These are phyloP conservation scores for Solanum hybrid DNA, from an alignment of 305 asterid genomes.

Conservation along the genomic window DNA sequence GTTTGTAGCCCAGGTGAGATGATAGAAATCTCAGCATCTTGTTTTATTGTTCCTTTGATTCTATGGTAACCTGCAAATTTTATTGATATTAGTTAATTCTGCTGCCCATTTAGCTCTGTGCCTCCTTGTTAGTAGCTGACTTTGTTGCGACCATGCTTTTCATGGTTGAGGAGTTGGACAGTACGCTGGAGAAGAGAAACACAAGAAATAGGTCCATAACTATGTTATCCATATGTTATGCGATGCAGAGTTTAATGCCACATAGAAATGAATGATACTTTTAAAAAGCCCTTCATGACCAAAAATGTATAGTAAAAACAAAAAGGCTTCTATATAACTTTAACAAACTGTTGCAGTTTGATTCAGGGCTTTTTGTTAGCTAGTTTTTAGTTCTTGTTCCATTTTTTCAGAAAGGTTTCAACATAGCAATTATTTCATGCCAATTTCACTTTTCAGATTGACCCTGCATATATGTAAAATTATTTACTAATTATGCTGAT, in stretches of 20 bases:
- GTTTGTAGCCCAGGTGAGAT: conserved; percentile 65
- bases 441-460: background rate
- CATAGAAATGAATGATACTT: background rate
- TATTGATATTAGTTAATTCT: background rate
- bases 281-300: background rate
- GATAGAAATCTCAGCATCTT: background rate
- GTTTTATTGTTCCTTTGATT: background rate
- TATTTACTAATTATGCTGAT: background rate
- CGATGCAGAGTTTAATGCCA: background rate
- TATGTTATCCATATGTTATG: background rate
- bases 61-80: background rate
- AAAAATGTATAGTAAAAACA: background rate
- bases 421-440: background rate
- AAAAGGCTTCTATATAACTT: background rate
- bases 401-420: background rate
- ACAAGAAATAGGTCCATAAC: background rate
- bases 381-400: background rate
- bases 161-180: background rate
- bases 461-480: background rate
- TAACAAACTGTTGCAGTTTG: background rate
- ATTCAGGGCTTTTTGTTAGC: background rate
- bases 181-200: background rate
- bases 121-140: background rate
- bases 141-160: background rate
- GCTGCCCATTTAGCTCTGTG: background rate